phyloP scores from a whole-genome alignment of 139 green algal species.

The Zygnema circumcarinatum region DNA sequence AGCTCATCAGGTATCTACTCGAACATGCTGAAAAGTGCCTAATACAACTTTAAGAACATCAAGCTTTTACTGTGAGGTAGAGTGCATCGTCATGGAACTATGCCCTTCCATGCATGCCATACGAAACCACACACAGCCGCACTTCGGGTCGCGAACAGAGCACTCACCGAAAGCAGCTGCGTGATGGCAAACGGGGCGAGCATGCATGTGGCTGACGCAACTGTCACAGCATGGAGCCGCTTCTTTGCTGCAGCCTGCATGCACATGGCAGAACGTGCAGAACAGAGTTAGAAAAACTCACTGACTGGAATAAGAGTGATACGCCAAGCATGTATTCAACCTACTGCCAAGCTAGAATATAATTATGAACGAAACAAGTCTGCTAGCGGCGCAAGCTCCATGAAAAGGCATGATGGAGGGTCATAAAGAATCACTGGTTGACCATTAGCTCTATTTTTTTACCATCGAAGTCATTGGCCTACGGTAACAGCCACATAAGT shows the following conservation, averaged over 20 bases:
- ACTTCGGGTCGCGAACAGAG: too few relatives aligned
- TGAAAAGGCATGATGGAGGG: not conserved
- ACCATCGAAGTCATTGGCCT: too few relatives aligned
- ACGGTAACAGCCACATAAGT: too few relatives aligned
- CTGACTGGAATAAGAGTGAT: not conserved
- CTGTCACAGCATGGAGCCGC: conserved; percentile 38
- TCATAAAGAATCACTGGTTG: not conserved
- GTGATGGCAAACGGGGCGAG: conserved; percentile 24
- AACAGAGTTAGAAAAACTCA: conserved; percentile 3
- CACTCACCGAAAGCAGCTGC: conserved; percentile 32
- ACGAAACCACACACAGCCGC: too few relatives aligned
- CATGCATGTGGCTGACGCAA: conserved; percentile 31
- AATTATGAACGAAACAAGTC: not conserved
- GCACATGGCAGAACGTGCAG: not conserved
- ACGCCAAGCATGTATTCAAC: not conserved
- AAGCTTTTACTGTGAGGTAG: too few relatives aligned
- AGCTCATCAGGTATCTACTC: too few relatives aligned
- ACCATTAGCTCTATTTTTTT: too few relatives aligned
- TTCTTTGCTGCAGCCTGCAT: conserved; percentile 43
- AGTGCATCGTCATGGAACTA: too few relatives aligned
- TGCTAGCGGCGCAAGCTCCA: not conserved
- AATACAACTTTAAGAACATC: too few relatives aligned
- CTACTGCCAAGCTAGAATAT: not conserved
- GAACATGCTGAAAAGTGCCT: too few relatives aligned
- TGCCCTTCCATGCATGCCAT: too few relatives aligned